Conservation (phyloP, 768 basidiomycete species). For the Kwoniella pini region DNA sequence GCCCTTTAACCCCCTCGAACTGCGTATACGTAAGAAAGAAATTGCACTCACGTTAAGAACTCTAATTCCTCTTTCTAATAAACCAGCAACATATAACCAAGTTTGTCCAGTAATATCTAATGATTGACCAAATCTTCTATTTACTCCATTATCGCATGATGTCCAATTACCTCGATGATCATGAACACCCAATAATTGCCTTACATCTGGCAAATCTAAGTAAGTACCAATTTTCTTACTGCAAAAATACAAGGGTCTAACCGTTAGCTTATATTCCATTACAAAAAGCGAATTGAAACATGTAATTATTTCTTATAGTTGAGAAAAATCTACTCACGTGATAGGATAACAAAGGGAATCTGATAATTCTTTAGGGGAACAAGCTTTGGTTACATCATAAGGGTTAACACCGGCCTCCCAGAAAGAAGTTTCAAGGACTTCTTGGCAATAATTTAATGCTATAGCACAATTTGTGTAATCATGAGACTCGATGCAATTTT, state of each 20-base stretch:
- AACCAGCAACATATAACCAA: constrained; percentile 62
- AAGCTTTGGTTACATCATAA: constrained; percentile 68
- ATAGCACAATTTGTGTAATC: constrained; percentile 70
- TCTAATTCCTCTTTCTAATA: constrained; percentile 74
- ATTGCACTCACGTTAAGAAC: constrained; percentile 61
- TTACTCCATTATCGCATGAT: constrained; percentile 62
- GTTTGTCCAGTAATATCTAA: constrained; percentile 65
- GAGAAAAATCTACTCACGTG: too few relatives aligned
- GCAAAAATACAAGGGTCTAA: neutral
- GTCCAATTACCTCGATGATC: constrained; percentile 60
- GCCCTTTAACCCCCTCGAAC: too few relatives aligned
- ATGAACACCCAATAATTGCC: constrained; percentile 65
- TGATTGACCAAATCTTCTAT: constrained; percentile 60
- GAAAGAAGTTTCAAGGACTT: constrained; percentile 60
- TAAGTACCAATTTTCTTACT: constrained; percentile 61
- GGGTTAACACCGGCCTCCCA: constrained; percentile 56
- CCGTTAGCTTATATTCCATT: too few relatives aligned
- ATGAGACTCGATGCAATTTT: constrained; percentile 66
- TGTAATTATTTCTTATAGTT: too few relatives aligned
- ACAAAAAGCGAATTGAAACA: too few relatives aligned
- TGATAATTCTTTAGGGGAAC: constrained; percentile 58
- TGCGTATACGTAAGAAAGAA: too few relatives aligned
- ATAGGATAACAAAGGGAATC: constrained; percentile 66
- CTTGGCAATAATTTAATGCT: constrained; percentile 67
- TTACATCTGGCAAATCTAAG: constrained; percentile 64